Percentiles rank a stretch among this genome's conserved stretches.
These are phyloP conservation scores for Canna indica DNA, from an alignment of 176 grass and related monocot genomes.

Conservation along the genomic window DNA sequence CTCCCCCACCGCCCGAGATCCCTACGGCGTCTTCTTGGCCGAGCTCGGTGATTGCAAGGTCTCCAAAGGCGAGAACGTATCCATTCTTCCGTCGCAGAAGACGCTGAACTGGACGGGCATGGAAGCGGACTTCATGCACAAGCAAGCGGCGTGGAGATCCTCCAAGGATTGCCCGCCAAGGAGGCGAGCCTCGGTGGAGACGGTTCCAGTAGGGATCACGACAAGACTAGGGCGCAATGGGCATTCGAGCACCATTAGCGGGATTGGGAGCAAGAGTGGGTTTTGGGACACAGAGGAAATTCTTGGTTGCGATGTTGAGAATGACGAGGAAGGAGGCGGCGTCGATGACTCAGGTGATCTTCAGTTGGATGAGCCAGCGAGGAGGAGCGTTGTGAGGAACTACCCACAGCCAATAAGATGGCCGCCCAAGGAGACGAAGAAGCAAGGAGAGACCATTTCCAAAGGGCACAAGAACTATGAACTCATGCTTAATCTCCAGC, in stretches of 20 bases:
- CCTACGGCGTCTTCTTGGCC: slow-evolving; percentile 33
- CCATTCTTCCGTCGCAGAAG: slow-evolving; percentile 79
- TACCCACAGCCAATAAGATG: slow-evolving; percentile 25
- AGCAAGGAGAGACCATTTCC: slow-evolving; percentile 74
- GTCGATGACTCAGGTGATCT: neutral
- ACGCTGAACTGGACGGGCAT: slow-evolving; percentile 52
- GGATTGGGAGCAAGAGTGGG: neutral
- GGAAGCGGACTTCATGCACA: slow-evolving; percentile 30
- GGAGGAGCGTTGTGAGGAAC: neutral
- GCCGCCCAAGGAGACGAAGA: slow-evolving; percentile 45
- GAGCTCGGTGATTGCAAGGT: slow-evolving; percentile 41
- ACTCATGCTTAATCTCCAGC: slow-evolving; percentile 91
- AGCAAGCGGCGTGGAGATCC: slow-evolving; percentile 47
- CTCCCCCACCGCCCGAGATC: slow-evolving; percentile 39
- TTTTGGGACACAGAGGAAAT: neutral
- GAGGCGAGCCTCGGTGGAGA: slow-evolving; percentile 10
- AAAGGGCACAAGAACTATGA: slow-evolving; percentile 91
- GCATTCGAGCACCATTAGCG: neutral
- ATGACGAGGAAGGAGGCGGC: neutral
- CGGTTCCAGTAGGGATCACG: neutral
- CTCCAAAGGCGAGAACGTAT: slow-evolving; percentile 45
- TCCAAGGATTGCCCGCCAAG: slow-evolving; percentile 38
- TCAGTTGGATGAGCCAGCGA: slow-evolving; percentile 6
- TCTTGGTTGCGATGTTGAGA: neutral
- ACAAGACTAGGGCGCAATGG: neutral